Conservation (phyloP, 164 flowering plant species). For the Vitis labrusca region DNA sequence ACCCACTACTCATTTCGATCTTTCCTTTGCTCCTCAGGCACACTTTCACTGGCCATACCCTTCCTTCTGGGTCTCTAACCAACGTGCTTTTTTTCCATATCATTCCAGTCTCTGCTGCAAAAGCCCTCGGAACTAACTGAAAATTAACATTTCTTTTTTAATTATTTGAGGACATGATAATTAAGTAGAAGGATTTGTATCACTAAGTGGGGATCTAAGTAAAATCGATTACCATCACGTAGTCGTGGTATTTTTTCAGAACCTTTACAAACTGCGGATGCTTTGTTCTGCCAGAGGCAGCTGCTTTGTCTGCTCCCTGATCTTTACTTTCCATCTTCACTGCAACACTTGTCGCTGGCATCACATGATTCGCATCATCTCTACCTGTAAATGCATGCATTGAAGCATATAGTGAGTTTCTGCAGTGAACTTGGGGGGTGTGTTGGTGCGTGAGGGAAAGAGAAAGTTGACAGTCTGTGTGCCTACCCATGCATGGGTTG, state of each 20-base stretch:
- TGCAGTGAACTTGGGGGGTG: too few species aligned
- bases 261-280: not conserved
- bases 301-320: not conserved
- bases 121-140: not conserved
- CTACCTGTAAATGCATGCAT: too few species aligned
- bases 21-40: not conserved
- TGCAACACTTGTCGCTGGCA: not conserved
- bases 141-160: not conserved
- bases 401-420: too few species aligned
- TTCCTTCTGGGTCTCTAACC: not conserved
- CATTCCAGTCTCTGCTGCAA: not conserved
- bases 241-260: not conserved
- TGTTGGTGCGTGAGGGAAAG: too few species aligned
- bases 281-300: not conserved
- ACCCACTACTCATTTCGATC: not conserved
- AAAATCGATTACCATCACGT: not conserved
- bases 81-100: not conserved
- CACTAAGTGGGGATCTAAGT: not conserved
- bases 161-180: too few species aligned
- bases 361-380: too few species aligned
- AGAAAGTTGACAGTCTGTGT: too few species aligned
- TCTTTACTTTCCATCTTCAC: not conserved
- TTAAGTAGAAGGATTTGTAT: too few species aligned
- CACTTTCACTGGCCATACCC: not conserved
- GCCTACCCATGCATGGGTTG: not conserved